phyloP scores from a whole-genome alignment of 2,329 filamentous ascomycete species.

The Penicillium sp. region DNA sequence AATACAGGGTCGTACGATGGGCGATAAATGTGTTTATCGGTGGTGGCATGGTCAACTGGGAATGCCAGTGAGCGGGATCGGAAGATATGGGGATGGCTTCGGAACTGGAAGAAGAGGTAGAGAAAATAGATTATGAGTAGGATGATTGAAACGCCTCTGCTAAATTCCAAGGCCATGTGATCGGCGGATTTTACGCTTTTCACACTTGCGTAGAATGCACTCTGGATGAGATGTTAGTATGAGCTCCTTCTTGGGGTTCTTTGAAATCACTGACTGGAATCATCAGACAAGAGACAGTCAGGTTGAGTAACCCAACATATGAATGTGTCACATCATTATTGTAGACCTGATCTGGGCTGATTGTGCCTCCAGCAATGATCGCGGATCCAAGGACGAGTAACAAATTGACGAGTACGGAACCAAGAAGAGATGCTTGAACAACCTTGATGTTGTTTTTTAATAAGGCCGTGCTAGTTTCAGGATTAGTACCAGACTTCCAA shows the following conservation, averaged over 20 bases:
- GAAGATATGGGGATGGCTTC: constrained; percentile 13
- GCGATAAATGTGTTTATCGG: constrained; percentile 2
- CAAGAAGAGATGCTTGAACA: constrained; percentile 83
- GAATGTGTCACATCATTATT: constrained; percentile 91
- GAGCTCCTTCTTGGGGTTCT: no score
- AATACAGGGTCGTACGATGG: constrained; percentile 22
- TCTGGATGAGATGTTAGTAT: constrained; percentile 51
- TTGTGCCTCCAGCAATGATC: constrained; percentile 79
- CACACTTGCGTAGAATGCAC: constrained; percentile 86
- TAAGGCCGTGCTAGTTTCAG: constrained; percentile 4
- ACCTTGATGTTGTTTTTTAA: constrained; percentile 75
- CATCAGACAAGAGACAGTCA: constrained; percentile 85
- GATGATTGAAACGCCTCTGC: constrained; percentile 16
- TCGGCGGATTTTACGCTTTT: constrained; percentile 60
- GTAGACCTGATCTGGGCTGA: constrained; percentile 86
- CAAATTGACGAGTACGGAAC: constrained; percentile 83
- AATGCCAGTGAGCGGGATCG: constrained; percentile 59
- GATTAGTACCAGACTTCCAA: background rate
- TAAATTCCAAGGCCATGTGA: constrained; percentile 15
- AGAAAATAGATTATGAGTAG: constrained; percentile 14
- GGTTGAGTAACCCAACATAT: constrained; percentile 84
- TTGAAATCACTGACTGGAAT: constrained; percentile 64
- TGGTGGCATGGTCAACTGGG: constrained; percentile 72
- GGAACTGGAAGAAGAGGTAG: constrained; percentile 16
- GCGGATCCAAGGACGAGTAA: constrained; percentile 86